Evolutionary conservation across 345 rosid species (phyloP).

Genomic region (Psidium guajava): DNA sequence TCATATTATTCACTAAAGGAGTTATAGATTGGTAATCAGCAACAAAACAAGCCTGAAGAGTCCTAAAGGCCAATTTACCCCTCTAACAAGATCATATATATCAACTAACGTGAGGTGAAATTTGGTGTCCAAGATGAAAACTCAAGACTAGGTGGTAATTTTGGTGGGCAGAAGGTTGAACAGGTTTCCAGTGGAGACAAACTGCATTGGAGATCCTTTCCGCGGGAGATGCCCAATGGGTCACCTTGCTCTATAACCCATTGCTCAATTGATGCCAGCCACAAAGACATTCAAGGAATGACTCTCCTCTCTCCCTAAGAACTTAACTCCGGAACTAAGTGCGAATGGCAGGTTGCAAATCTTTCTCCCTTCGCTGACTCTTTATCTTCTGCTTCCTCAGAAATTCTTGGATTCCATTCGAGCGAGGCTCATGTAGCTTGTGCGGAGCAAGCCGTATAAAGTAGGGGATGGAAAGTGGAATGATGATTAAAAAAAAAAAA

Average conservation of each 20-base stretch:
- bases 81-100: background rate
- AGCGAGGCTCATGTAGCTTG: background rate
- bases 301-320: background rate
- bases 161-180: background rate
- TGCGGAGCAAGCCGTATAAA: background rate
- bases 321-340: background rate
- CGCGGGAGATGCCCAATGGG: background rate
- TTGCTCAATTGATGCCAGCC: background rate
- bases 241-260: background rate
- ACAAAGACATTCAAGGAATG: background rate
- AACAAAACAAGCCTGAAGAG: too few relatives aligned
- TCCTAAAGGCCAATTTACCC: too few relatives aligned
- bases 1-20: too few relatives aligned
- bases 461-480: background rate
- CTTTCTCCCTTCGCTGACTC: background rate
- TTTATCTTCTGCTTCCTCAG: background rate
- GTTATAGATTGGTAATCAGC: too few relatives aligned
- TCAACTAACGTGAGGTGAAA: background rate
- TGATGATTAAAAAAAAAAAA: background rate
- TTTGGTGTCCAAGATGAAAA: background rate
- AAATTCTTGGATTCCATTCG: background rate
- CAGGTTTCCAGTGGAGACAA: background rate
- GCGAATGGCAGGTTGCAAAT: background rate
- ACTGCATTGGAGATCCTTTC: background rate
- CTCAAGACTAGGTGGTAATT: background rate